Evolutionary conservation across 1,139 yeast species (phyloP).

Genomic region (Meyerozyma carpophila): DNA sequence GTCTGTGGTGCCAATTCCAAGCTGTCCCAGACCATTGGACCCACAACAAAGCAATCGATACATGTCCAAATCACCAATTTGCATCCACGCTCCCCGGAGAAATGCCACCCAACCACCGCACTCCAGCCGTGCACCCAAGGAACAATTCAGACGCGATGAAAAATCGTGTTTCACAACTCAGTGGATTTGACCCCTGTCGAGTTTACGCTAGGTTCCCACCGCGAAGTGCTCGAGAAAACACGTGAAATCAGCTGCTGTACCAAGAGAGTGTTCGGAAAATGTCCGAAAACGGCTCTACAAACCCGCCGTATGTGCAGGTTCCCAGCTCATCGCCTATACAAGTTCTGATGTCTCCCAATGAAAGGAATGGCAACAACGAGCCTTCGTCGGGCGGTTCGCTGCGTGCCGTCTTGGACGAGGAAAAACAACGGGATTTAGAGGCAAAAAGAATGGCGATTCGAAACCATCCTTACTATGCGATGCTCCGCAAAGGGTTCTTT

Average conservation of each 20-base stretch:
- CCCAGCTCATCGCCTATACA: constrained; percentile 34
- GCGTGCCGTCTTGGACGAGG: constrained; percentile 12
- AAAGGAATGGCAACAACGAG: constrained; percentile 5
- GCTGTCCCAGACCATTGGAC: constrained; percentile 75
- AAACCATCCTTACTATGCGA: constrained; percentile 42
- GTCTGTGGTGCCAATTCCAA: constrained; percentile 56
- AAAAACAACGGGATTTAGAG: constrained; percentile 26
- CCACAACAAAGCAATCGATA: constrained; percentile 57
- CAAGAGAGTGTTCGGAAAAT: not conserved
- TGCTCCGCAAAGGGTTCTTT: constrained; percentile 44
- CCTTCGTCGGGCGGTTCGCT: constrained; percentile 9
- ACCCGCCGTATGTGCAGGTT: constrained; percentile 23
- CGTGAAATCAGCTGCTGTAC: too few relatives aligned
- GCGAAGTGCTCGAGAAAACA: not conserved
- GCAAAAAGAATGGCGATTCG: constrained; percentile 35
- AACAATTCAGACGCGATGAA: not conserved
- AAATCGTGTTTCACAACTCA: not conserved
- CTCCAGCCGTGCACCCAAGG: not conserved
- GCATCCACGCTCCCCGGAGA: not conserved
- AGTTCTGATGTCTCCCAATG: constrained; percentile 20
- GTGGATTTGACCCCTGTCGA: not conserved
- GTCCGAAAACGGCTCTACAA: not conserved
- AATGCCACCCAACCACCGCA: not conserved
- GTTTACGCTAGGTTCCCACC: not conserved
- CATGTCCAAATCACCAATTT: not conserved